phyloP scores from a whole-genome alignment of 192 early-diverging fungal genomes.

The Coemansia sp. region DNA sequence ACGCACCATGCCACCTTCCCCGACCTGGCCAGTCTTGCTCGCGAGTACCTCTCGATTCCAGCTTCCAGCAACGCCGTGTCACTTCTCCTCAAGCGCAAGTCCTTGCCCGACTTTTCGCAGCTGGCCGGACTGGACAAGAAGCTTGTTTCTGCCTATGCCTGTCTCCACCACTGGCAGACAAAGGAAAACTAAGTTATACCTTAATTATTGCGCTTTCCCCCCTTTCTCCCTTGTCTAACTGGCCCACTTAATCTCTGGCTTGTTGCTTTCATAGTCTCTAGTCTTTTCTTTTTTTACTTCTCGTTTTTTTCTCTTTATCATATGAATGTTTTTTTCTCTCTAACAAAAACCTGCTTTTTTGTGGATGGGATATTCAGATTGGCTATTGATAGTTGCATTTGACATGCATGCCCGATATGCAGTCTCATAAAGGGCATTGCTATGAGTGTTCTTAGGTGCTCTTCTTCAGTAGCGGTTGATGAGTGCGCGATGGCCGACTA shows the following conservation, averaged over 20 bases:
- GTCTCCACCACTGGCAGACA: constrained; percentile 46
- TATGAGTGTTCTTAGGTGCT: constrained; percentile 9
- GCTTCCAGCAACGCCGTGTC: constrained; percentile 30
- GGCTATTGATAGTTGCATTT: background rate
- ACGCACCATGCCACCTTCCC: constrained; percentile 39
- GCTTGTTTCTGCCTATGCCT: constrained; percentile 31
- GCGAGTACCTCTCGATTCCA: constrained; percentile 47
- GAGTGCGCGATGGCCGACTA: background rate
- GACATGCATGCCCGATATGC: background rate
- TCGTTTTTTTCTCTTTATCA: background rate
- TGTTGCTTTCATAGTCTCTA: constrained; percentile 6
- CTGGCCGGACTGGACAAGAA: constrained; percentile 39
- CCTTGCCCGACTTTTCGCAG: constrained; percentile 34
- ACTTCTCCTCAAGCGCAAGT: constrained; percentile 14
- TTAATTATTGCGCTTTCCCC: constrained; percentile 9
- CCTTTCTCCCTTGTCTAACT: constrained; percentile 2
- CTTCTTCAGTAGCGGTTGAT: constrained; percentile 32
- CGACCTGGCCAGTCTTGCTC: constrained; percentile 29
- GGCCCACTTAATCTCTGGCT: background rate
- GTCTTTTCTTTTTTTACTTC: constrained; percentile 1
- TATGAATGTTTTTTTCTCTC: background rate
- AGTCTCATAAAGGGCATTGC: background rate
- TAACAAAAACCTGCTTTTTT: background rate
- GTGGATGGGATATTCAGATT: background rate
- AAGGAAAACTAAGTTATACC: constrained; percentile 4